Conservation (phyloP, 345 rosid species). For the Ricinus communis region DNA sequence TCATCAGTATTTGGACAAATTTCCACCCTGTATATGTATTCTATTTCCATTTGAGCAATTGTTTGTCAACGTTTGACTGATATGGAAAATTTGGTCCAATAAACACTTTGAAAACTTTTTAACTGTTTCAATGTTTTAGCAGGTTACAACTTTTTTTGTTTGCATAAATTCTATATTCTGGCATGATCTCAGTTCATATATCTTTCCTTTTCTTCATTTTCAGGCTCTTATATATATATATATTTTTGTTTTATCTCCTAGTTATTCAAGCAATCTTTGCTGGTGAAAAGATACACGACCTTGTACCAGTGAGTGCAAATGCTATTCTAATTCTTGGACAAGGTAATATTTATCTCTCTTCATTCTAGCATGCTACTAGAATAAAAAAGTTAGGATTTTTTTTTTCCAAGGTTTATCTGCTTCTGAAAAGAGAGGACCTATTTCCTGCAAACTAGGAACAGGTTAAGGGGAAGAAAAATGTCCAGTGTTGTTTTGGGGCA, state of each 20-base stretch:
- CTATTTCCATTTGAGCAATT: background rate
- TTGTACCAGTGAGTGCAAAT: slow-evolving; percentile 48
- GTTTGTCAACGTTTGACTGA: background rate
- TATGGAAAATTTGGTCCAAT: background rate
- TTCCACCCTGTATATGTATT: background rate
- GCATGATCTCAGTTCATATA: slow-evolving; percentile 1
- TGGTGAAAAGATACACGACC: slow-evolving; percentile 61
- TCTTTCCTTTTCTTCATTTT: background rate
- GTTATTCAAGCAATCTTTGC: slow-evolving; percentile 60
- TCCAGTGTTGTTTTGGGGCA: too few species aligned
- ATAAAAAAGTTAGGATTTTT: background rate
- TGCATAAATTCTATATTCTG: background rate
- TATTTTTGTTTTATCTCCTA: slow-evolving; percentile 27
- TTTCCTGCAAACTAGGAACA: too few species aligned
- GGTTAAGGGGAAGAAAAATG: too few species aligned
- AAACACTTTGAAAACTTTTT: background rate
- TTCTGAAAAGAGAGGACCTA: too few species aligned
- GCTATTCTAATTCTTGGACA: slow-evolving; percentile 66
- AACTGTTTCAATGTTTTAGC: background rate
- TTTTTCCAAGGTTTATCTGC: background rate
- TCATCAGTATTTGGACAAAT: background rate
- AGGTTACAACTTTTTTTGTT: background rate
- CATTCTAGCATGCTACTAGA: background rate
- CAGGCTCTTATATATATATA: slow-evolving; percentile 1
- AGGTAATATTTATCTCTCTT: slow-evolving; percentile 44